Base-by-base conservation (phyloP, 1,139 yeast genomes). In the Pichia sp. region DNA sequence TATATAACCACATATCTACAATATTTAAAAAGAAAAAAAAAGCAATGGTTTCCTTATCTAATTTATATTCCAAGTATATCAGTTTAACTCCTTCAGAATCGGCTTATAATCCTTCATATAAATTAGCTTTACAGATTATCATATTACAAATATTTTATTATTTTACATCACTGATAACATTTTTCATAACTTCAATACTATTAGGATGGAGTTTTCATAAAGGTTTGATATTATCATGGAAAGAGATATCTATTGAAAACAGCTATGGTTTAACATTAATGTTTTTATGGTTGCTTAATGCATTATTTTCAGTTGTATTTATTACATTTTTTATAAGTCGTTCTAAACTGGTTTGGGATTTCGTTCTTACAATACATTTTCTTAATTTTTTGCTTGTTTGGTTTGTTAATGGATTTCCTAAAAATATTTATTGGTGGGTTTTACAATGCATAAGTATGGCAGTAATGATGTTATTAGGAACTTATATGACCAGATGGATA, bases 341-440 rank as follows among this genome's bases (percentile, higher is more conserved):
- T 52, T 85, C 95, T 39, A 92, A 90, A 65, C 70, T 92, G 50
- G 97, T 97, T 0, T 85, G 96, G 86, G 98, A 92, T 66, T 92
- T 90, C 69, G 96, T 96, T 10, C 63, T 92, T 34, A 90, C 98
- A 0, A 70, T 92, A 18, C 97, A 92, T 65, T 81, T 86, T 25
- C 77, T 92, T 47, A 85, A 90, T 66, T 67, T 90, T 38, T 49
- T 82, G 3, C 81, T 87, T 6, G 87, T 81, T 0, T 82, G 89
- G 81, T 54, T 76, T 1, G 81, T 78, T 55, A 78, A 82, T 1
- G 70, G 73, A 39, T 76, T 90, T 55, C 97, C 97, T 0, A 67
- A 72, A 8, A 78, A 83, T 38, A 58, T 82, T 8, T 72, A 84
- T 45, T 92, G 97, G 97, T 88, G 97, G 94, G 66, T 79, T 34